Percentiles rank a stretch among this genome's conserved stretches.
Conservation (phyloP, 306 rosid species). For the Prunus armeniaca region DNA sequence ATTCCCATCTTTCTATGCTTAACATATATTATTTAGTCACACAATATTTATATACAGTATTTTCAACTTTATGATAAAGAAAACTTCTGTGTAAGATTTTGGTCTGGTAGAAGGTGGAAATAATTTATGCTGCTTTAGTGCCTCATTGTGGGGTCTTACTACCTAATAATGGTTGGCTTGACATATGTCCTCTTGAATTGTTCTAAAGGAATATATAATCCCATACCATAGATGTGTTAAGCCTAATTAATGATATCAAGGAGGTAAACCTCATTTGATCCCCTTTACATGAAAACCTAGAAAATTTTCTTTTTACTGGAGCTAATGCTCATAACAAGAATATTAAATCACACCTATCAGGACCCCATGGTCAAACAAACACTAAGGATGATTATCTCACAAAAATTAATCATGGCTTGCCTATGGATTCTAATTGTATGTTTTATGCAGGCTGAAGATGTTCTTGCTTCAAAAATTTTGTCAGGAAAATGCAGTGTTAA, state of each 20-base stretch:
- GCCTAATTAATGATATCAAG: neutral
- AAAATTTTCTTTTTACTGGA: neutral
- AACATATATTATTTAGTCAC: neutral
- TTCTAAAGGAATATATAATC: neutral
- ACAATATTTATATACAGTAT: neutral
- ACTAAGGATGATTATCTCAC: neutral
- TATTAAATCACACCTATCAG: neutral
- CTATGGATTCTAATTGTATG: slow-evolving; percentile 8
- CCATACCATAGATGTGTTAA: neutral
- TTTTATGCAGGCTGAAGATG: slow-evolving; percentile 68
- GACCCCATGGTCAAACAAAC: neutral
- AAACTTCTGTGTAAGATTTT: neutral
- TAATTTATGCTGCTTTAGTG: neutral
- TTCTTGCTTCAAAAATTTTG: slow-evolving; percentile 57
- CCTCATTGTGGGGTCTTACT: neutral
- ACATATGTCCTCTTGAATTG: slow-evolving; percentile 2
- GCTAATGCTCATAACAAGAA: neutral
- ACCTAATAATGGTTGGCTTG: slow-evolving; percentile 12
- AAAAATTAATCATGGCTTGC: slow-evolving; percentile 8
- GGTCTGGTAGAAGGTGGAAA: neutral
- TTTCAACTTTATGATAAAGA: neutral
- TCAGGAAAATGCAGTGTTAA: slow-evolving; percentile 59
- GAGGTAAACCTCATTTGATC: neutral
- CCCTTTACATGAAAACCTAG: neutral
- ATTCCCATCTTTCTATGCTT: neutral